phyloP scores from a whole-genome alignment of 106 monocot genomes.

The Dioscorea dumetorum region DNA sequence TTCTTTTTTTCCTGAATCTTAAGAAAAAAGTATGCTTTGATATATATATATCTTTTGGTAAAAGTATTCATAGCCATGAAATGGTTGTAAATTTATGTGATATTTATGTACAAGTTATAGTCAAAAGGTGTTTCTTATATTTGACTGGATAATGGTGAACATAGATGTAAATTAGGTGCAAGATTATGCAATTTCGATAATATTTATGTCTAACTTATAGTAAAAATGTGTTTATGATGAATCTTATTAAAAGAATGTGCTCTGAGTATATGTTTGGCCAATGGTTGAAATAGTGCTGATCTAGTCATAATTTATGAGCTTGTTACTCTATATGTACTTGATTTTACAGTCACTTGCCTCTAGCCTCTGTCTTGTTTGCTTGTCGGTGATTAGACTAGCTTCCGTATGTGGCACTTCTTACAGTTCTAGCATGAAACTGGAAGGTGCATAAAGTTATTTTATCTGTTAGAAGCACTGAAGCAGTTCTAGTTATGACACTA shows the following conservation, averaged over 20 bases:
- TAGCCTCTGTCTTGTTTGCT: not conserved
- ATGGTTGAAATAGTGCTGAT: not conserved
- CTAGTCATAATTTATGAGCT: not conserved
- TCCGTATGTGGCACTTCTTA: not conserved
- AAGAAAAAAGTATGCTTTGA: no score
- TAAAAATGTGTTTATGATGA: not conserved
- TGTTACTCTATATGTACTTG: no score
- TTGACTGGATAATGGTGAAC: no score
- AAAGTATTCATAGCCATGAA: no score
- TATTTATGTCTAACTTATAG: not conserved
- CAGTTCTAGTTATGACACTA: not conserved
- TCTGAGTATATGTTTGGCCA: not conserved
- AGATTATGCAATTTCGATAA: not conserved
- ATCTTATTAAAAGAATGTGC: not conserved
- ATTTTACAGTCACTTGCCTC: no score
- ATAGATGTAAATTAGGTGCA: no score
- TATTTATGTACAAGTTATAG: no score
- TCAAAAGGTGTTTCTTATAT: no score
- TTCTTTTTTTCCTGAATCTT: slow-evolving; percentile 10
- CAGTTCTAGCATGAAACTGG: not conserved
- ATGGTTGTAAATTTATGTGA: no score
- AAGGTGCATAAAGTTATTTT: not conserved
- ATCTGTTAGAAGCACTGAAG: not conserved
- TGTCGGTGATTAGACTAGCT: not conserved
- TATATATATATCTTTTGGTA: no score